Evolutionary conservation across 2,329 filamentous ascomycete genomes (phyloP), one percentile per base, ranked within the genome.

Genomic region (Colletotrichum shisoi): DNA sequence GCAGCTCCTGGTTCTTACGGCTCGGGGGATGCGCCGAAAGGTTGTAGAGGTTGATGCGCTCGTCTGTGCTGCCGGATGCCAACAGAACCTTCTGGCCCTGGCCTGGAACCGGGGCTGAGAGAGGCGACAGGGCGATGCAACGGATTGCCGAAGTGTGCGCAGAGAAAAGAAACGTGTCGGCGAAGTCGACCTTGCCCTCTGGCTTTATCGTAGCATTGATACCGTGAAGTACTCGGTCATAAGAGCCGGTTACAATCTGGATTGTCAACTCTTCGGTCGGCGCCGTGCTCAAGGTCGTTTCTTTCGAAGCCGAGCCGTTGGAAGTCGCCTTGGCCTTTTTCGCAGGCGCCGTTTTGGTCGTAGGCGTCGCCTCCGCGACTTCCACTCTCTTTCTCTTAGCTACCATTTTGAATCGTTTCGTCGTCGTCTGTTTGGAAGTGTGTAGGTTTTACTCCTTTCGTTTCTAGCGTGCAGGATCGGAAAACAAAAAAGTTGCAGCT

Each of bases 91-190:
- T 97, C 75, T 92, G 90, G n/a, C 82, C 80, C 77, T 90, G 89
- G 70, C 83, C 87, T 13, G 81, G 83, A 63, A 81, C 75, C 1
- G 84, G 82, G 19, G 84, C 85, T 13, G 92, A 91, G 0, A 91
- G 83, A 3, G 91, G 90, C 9, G 94, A 97, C 69, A 97, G 80
- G 27, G 94, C 93, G 40, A 99, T 84, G 76, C 92, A 96, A 73
- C 93, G 91, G 76, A 99, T 92, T 4, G 95, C 90, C 13, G 94
- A 96, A 63, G 88, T 85, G 80, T 99, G 95, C 15, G 95, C 94
- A 75, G 94, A 92, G 85, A 99, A 97, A 64, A 99, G 86, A 78
- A 99, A 99, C 0, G 92, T 94, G 78, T 98, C 94, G 71, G 92
- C 87, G 75, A 97, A 98, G 58, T 89, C 84, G 62, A 89, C 82